Percentiles rank a stretch among this genome's conserved stretches.
Conservation (phyloP, 2,329 filamentous ascomycete genomes). For the Cladophialophora yegresii region DNA sequence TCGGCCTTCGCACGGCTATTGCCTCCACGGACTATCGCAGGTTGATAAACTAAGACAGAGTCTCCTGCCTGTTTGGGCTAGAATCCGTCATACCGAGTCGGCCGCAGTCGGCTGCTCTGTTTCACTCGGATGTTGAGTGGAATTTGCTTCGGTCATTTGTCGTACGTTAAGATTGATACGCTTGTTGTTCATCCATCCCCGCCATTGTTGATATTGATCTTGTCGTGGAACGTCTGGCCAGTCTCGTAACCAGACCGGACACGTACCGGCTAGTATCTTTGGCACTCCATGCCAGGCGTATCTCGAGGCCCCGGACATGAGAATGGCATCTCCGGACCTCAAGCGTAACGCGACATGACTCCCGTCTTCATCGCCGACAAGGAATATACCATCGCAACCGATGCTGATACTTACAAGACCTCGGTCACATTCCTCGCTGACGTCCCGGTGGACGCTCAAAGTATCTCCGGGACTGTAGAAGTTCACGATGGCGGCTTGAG, state of each 20-base stretch:
- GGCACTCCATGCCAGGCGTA: conserved; percentile 97
- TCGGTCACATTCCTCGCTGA: conserved; percentile 78
- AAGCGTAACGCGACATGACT: conserved; percentile 60
- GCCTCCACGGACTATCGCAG: neutral
- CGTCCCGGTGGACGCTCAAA: conserved; percentile 88
- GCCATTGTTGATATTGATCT: conserved; percentile 65
- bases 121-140: neutral
- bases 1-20: too few relatives aligned
- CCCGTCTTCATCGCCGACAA: conserved; percentile 68
- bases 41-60: conserved; percentile 16
- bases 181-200: conserved; percentile 84
- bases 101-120: neutral
- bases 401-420: conserved; percentile 83
- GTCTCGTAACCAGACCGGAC: conserved; percentile 69
- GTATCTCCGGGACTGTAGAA: conserved; percentile 89
- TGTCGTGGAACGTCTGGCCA: conserved; percentile 65
- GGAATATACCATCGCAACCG: conserved; percentile 86
- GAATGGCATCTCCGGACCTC: conserved; percentile 82
- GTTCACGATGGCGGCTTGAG: conserved; percentile 92
- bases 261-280: conserved; percentile 77
- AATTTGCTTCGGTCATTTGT: conserved; percentile 63
- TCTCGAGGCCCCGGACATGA: conserved; percentile 79
- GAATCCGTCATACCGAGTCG: conserved; percentile 4
- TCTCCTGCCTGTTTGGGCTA: conserved; percentile 24
- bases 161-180: conserved; percentile 89